Percentiles rank a stretch among this genome's conserved stretches.
Evolutionary conservation across 169 alveolate species (phyloP).

Genomic region (Plasmodium adleri): DNA sequence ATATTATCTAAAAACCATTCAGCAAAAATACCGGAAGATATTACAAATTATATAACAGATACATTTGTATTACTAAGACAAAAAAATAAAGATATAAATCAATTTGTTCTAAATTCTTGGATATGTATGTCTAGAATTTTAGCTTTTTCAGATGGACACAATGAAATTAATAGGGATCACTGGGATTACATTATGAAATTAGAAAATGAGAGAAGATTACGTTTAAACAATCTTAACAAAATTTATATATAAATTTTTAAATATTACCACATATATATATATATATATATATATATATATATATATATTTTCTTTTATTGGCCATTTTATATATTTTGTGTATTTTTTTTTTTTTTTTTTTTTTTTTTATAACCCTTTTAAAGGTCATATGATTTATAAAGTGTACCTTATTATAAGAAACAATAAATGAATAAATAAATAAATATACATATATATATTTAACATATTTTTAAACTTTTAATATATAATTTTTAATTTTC

Average conservation of each 20-base stretch:
- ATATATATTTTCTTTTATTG: too few relatives aligned
- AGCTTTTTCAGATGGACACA: constrained; percentile 72
- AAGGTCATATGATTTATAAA: too few relatives aligned
- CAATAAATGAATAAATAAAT: too few relatives aligned
- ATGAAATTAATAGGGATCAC: constrained; percentile 45
- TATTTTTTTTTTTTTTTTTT: too few relatives aligned
- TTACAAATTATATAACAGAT: constrained; percentile 65
- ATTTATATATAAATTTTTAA: constrained; percentile 20
- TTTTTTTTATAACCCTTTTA: too few relatives aligned
- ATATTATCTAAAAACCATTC: constrained; percentile 61
- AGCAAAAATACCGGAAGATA: constrained; percentile 48
- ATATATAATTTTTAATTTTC: too few relatives aligned
- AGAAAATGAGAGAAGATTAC: constrained; percentile 42
- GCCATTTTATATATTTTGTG: too few relatives aligned
- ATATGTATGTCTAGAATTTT: constrained; percentile 73
- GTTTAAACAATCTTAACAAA: constrained; percentile 25
- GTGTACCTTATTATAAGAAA: too few relatives aligned
- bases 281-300: too few relatives aligned
- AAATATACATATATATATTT: too few relatives aligned
- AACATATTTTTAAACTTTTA: too few relatives aligned
- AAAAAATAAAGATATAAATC: constrained; percentile 50
- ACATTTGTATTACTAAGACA: constrained; percentile 62
- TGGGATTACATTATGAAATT: constrained; percentile 66
- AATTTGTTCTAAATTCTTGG: constrained; percentile 69
- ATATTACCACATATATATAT: too few relatives aligned